These are phyloP conservation scores for Poa annua DNA, from an alignment of 176 grass and related monocot species.

Conservation along the genomic window DNA sequence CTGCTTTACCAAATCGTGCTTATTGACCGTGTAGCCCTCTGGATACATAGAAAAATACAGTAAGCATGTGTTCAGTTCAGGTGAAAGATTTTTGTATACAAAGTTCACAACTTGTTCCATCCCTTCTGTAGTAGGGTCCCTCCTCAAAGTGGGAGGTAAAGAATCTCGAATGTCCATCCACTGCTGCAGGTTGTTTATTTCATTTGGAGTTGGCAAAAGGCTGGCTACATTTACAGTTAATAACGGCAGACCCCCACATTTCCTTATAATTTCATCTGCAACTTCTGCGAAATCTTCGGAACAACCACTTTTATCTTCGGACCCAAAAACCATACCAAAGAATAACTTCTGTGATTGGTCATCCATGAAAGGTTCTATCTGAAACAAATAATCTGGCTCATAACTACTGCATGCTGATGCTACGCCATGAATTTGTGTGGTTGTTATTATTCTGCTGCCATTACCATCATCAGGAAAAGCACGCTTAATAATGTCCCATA, in stretches of 20 bases:
- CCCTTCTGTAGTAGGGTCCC: neutral
- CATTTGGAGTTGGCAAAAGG: neutral
- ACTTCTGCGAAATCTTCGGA: neutral
- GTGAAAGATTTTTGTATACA: neutral
- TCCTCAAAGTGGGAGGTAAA: neutral
- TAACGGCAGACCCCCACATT: neutral
- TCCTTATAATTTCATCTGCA: neutral
- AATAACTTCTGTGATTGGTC: neutral
- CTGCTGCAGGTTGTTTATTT: neutral
- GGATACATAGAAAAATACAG: neutral
- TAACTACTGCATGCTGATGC: neutral
- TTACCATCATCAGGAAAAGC: neutral
- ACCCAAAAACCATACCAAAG: neutral
- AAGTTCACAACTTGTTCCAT: neutral
- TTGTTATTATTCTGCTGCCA: neutral
- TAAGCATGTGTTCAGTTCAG: neutral
- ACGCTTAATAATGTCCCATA: neutral
- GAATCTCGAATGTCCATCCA: neutral
- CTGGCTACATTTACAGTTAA: neutral
- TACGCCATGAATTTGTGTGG: neutral
- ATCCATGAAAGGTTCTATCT: neutral
- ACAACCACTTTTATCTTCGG: neutral
- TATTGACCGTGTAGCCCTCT: neutral
- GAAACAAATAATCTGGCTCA: neutral
- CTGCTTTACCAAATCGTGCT: constrained; percentile 17